Evolutionary conservation across 2,329 filamentous ascomycete genomes (phyloP).

Genomic region (Xylaria sp.): DNA sequence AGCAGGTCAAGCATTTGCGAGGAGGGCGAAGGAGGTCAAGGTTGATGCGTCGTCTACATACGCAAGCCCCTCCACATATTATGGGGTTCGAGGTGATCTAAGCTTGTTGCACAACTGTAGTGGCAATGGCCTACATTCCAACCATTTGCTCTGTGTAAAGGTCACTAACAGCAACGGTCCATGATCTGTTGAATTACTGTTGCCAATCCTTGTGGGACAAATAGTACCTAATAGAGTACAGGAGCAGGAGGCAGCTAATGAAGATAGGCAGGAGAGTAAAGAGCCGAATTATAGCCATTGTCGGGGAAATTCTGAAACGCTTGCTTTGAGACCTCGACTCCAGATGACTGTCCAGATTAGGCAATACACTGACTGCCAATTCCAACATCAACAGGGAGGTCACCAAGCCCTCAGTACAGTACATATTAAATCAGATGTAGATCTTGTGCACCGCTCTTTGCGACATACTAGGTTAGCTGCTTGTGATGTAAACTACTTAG

Average conservation of each 20-base stretch:
- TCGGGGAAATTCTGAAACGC: conserved; percentile 45
- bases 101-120: conserved; percentile 23
- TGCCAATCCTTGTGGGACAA: conserved; percentile 23
- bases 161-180: conserved; percentile 9
- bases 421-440: background rate
- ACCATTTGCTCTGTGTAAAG: conserved; percentile 22
- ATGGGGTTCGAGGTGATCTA: conserved; percentile 36
- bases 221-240: conserved; percentile 17
- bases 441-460: conserved; percentile 7
- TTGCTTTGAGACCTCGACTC: conserved; percentile 35
- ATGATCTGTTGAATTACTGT: conserved; percentile 19
- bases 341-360: conserved; percentile 40
- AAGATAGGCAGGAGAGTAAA: conserved; percentile 31
- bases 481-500: conserved; percentile 4
- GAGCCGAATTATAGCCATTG: conserved; percentile 12
- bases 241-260: conserved; percentile 21
- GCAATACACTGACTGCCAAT: conserved; percentile 40
- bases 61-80: conserved; percentile 38
- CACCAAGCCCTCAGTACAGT: background rate
- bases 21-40: conserved; percentile 20
- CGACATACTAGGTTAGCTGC: background rate
- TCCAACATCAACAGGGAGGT: conserved; percentile 30
- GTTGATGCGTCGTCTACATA: conserved; percentile 26
- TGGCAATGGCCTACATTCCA: conserved; percentile 44
- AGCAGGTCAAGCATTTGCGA: conserved; percentile 42